These are phyloP conservation scores for Prunus davidiana DNA, from an alignment of 306 rosid genomes.

Conservation along the genomic window DNA sequence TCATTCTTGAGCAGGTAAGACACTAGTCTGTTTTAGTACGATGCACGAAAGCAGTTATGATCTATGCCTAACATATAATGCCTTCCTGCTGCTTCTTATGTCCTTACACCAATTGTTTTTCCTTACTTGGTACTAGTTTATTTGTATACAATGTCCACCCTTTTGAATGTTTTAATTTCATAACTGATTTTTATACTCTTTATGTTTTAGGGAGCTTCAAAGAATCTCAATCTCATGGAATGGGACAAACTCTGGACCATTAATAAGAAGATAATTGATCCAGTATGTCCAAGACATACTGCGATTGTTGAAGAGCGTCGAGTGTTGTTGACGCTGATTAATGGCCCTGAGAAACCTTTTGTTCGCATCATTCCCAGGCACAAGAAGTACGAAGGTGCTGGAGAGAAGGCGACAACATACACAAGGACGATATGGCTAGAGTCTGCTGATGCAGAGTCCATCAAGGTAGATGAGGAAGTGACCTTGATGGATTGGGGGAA, in stretches of 20 bases:
- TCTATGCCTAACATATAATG: background rate
- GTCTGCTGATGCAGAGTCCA: conserved; percentile 59
- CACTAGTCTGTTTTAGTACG: conserved; percentile 6
- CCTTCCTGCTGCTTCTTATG: background rate
- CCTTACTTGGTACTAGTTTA: background rate
- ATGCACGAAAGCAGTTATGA: background rate
- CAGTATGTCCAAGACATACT: conserved; percentile 92
- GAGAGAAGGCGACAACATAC: conserved; percentile 73
- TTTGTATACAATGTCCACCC: background rate
- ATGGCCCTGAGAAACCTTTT: conserved; percentile 85
- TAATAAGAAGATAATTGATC: conserved; percentile 91
- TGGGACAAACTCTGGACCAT: conserved; percentile 99
- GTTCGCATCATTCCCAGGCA: conserved; percentile 78
- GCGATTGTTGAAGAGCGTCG: conserved; percentile 66
- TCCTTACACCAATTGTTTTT: background rate
- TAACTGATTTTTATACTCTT: conserved; percentile 17
- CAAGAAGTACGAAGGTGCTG: conserved; percentile 85
- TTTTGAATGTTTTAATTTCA: conserved; percentile 6
- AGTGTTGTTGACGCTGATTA: conserved; percentile 62
- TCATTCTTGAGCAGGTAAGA: conserved; percentile 88
- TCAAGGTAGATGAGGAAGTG: conserved; percentile 73
- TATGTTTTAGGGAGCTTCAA: conserved; percentile 75
- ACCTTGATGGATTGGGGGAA: conserved; percentile 98
- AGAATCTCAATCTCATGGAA: conserved; percentile 96
- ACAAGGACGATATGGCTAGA: conserved; percentile 73